Conservation (phyloP, 2,329 filamentous ascomycete species). For the Fusarium gaditjirri region DNA sequence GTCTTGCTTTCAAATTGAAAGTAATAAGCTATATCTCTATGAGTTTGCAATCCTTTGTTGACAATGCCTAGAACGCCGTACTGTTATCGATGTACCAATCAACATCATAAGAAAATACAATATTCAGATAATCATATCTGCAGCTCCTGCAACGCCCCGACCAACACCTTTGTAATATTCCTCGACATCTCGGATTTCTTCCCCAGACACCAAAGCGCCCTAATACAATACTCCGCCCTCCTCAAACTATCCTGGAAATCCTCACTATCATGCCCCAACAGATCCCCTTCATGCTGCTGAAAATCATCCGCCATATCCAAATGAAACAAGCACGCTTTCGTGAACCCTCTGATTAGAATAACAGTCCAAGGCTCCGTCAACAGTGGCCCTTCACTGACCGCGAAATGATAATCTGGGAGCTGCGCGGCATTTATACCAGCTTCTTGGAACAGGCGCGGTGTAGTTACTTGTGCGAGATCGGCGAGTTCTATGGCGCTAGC, state of each 20-base stretch:
- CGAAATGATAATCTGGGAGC: background rate
- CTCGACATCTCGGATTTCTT: slow-evolving; percentile 1
- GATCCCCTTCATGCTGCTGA: background rate
- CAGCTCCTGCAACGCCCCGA: background rate
- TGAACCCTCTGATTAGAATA: background rate
- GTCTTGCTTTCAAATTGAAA: too few species aligned
- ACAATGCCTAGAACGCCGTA: too few species aligned
- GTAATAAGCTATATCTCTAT: too few species aligned
- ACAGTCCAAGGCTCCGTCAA: background rate
- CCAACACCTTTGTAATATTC: background rate
- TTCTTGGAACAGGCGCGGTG: accelerated
- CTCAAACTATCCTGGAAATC: background rate
- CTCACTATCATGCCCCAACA: background rate
- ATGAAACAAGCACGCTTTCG: background rate
- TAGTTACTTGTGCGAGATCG: background rate
- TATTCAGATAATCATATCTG: background rate
- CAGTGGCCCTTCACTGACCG: accelerated
- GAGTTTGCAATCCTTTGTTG: too few species aligned
- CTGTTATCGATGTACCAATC: too few species aligned
- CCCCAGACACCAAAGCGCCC: background rate
- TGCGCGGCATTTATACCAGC: background rate
- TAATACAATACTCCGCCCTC: background rate
- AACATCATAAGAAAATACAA: accelerated
- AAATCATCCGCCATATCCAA: background rate
- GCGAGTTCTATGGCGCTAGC: background rate